Evolutionary conservation across 768 basidiomycete genomes (phyloP).

Genomic region (Xerocomus potaroensis): DNA sequence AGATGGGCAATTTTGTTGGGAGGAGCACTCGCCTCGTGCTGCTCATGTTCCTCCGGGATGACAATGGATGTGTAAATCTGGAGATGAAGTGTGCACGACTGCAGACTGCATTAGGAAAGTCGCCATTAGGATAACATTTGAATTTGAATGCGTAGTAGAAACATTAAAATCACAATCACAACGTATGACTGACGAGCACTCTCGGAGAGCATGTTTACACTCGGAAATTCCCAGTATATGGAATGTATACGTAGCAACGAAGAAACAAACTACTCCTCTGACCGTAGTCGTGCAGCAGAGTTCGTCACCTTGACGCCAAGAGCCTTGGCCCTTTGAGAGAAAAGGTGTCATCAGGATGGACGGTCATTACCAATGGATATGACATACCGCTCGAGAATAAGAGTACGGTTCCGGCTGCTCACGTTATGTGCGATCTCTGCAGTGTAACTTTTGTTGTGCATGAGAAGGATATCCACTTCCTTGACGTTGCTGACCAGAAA

Average conservation of each 20-base stretch:
- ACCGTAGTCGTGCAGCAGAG: conserved; percentile 85
- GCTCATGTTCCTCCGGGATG: conserved; percentile 18
- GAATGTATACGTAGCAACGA: conserved; percentile 41
- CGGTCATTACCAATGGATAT: conserved; percentile 12
- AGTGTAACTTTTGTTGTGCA: conserved; percentile 96
- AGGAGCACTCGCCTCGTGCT: conserved; percentile 24
- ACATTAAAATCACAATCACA: no score
- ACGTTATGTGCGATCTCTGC: conserved; percentile 97
- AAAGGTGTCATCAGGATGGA: conserved; percentile 7
- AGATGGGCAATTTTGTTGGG: not conserved
- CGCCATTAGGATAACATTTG: not conserved
- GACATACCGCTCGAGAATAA: conserved; percentile 78
- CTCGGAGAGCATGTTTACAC: no score
- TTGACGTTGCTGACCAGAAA: conserved; percentile 91
- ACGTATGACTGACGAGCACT: no score
- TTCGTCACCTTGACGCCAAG: conserved; percentile 94
- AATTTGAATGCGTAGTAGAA: no score
- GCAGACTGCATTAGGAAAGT: conserved; percentile 26
- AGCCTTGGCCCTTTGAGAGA: conserved; percentile 64
- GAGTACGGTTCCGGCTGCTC: conserved; percentile 89
- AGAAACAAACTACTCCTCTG: conserved; percentile 73
- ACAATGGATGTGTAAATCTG: conserved; percentile 9
- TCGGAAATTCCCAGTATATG: conserved; percentile 37
- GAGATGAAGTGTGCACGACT: conserved; percentile 16
- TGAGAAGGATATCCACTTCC: conserved; percentile 91